Evolutionary conservation across 2,329 filamentous ascomycete species (phyloP), one percentile per base, ranked within the genome.

Genomic region (Fusarium tupiense): DNA sequence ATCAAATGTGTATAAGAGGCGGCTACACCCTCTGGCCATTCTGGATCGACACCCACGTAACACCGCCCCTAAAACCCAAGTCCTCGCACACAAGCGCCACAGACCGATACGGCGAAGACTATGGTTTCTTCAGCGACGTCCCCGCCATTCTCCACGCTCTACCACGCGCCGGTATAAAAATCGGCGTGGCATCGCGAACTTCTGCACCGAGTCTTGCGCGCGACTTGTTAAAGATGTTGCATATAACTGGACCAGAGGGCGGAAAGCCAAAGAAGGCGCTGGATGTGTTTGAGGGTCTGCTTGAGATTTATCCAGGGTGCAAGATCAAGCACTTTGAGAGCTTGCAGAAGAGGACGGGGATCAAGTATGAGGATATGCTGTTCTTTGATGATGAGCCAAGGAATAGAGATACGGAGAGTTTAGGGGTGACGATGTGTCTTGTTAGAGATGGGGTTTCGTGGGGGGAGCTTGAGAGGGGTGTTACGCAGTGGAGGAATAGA

Each of bases 21-120:
- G 96, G 98, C 87, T 98, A 98, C 87, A 98, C 96, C 0, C 88
- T 98, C n/a, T 98, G 96, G 96, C 95, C 95, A 9, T 98, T 98
- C 84, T 98, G 96, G 96, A 92, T 97, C 4, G 96, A 98, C 85
- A 98, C 95, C 8, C 95, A 98, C 83, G 93, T 96, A 77, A 90
- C 91, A 31, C 89, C 91, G 12, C 95, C 95, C 0, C 84, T 98
- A 24, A 88, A 88, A 74, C 78, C 86, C 12, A 84, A 86, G 61
- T 64, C 84, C 1, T 72, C 80, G 13, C 82, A 82, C 84, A 85
- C 80, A 68, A 83, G 82, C 72, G 85, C 83, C 61, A 83, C 84
- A 26, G 90, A 92, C 81, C 84, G 86, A 73, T 83, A 85, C 67
- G 91, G 91, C 81, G 92, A 95, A 83, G 85, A 85, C 24, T 95